Conservation (phyloP, 2,329 filamentous ascomycete genomes). For the Dendrostoma leiphaemia region DNA sequence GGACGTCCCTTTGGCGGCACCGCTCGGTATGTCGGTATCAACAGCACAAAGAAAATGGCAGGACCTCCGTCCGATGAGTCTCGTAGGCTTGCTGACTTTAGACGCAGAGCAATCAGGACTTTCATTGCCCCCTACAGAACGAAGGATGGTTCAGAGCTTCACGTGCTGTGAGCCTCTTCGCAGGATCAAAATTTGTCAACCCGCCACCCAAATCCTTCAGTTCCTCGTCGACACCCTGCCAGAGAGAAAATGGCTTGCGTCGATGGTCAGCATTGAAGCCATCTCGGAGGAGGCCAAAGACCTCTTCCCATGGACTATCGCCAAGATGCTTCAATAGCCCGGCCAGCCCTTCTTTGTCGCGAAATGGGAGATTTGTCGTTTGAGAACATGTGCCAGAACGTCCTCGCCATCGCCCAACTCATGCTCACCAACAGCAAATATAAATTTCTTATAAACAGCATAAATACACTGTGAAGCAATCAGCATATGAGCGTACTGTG, state of each 20-base stretch:
- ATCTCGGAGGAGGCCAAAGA: slow-evolving; percentile 2
- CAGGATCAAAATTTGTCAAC: slow-evolving; percentile 1
- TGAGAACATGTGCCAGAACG: slow-evolving; percentile 1
- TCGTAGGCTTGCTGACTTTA: no score
- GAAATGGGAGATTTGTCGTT: slow-evolving; percentile 6
- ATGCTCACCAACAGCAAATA: slow-evolving; percentile 8
- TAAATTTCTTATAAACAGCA: slow-evolving; percentile 1
- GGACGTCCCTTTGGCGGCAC: no score
- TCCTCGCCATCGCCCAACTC: slow-evolving; percentile 5
- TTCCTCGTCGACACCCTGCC: slow-evolving; percentile 1
- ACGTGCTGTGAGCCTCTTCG: background rate
- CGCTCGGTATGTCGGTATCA: no score
- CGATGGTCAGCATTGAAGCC: slow-evolving; percentile 4
- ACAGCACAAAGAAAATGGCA: no score
- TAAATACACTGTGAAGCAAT: slow-evolving; percentile 5
- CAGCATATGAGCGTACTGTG: background rate
- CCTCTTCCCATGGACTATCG: slow-evolving; percentile 3
- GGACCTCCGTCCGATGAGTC: no score
- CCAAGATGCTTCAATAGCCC: slow-evolving; percentile 2
- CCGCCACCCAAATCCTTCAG: background rate
- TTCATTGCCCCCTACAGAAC: background rate
- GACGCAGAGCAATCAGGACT: no score
- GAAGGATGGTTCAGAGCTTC: slow-evolving; percentile 1
- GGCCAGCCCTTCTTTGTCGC: slow-evolving; percentile 4
- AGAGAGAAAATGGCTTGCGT: slow-evolving; percentile 1